Percentiles rank a stretch among this genome's conserved stretches.
Evolutionary conservation across 192 early-diverging fungal species (phyloP).

Genomic region (Umbelopsis vinacea): DNA sequence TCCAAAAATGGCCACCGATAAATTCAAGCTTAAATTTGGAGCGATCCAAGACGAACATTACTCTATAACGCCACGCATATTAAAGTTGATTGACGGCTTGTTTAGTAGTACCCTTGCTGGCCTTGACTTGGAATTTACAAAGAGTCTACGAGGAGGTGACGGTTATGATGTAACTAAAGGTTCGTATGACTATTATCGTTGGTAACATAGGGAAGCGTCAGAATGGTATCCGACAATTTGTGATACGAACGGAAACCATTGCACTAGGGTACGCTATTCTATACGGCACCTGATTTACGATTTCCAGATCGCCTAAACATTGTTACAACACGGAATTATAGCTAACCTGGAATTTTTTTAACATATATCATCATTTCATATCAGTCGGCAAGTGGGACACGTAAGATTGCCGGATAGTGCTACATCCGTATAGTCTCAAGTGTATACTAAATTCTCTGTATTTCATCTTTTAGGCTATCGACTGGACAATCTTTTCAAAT

Average conservation of each 20-base stretch:
- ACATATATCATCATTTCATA: conserved; percentile 3
- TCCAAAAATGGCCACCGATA: conserved; percentile 33
- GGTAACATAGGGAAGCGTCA: not conserved
- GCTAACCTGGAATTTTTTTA: not conserved
- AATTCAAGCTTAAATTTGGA: conserved; percentile 43
- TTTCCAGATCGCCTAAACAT: no score
- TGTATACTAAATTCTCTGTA: no score
- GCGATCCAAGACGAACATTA: not conserved
- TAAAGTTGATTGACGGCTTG: conserved; percentile 40
- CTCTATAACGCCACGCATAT: conserved; percentile 21
- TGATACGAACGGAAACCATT: no score
- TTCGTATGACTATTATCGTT: conserved; percentile 30
- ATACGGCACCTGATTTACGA: no score
- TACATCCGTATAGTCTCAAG: not conserved
- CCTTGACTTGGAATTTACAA: conserved; percentile 42
- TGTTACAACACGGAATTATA: no score
- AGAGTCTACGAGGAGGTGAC: conserved; percentile 10
- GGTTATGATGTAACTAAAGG: conserved; percentile 47
- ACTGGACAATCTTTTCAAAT: conserved; percentile 35
- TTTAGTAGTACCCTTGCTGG: conserved; percentile 39
- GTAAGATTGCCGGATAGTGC: not conserved
- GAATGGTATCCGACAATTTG: no score
- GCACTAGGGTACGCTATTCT: no score
- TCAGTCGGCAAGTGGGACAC: not conserved
- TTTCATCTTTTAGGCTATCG: conserved; percentile 10